Evolutionary conservation across 2,329 filamentous ascomycete species (phyloP).

Genomic region (Neonectria punicea): DNA sequence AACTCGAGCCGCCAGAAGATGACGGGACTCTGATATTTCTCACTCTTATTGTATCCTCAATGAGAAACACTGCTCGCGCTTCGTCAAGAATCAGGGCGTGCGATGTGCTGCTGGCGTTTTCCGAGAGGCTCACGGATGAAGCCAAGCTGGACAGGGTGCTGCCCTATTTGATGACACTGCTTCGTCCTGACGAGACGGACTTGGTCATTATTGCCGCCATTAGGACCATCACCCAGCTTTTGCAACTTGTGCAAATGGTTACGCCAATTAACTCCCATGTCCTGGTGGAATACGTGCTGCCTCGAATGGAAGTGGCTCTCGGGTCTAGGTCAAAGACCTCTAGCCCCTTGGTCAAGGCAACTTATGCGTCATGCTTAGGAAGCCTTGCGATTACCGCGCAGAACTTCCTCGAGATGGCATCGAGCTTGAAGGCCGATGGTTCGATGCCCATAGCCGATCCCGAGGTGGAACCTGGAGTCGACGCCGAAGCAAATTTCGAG

Average conservation of each 20-base stretch:
- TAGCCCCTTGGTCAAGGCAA: slow-evolving; percentile 81
- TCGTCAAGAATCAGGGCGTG: slow-evolving; percentile 90
- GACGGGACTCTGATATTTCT: slow-evolving; percentile 95
- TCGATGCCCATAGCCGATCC: slow-evolving; percentile 81
- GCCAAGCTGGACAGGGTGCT: slow-evolving; percentile 93
- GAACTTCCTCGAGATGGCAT: slow-evolving; percentile 89
- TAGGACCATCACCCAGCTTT: slow-evolving; percentile 86
- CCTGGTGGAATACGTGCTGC: slow-evolving; percentile 74
- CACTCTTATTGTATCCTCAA: slow-evolving; percentile 85
- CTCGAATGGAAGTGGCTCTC: slow-evolving; percentile 67
- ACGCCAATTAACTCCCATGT: slow-evolving; percentile 80
- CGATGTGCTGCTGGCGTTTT: slow-evolving; percentile 90
- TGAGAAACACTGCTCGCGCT: slow-evolving; percentile 88
- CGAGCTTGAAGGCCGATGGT: slow-evolving; percentile 85
- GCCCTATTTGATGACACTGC: slow-evolving; percentile 85
- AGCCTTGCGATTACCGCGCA: slow-evolving; percentile 87
- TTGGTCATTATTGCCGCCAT: slow-evolving; percentile 87
- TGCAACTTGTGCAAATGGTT: slow-evolving; percentile 88
- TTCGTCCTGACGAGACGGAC: slow-evolving; percentile 81
- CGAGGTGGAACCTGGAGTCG: slow-evolving; percentile 77
- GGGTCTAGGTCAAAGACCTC: slow-evolving; percentile 58
- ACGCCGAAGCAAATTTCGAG: slow-evolving; percentile 77
- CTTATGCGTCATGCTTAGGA: slow-evolving; percentile 92
- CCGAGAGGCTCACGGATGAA: slow-evolving; percentile 91
- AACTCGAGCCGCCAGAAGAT: slow-evolving; percentile 73